Evolutionary conservation across 495 filamentous ascomycete species (phyloP), one percentile per base, ranked within the genome.

Genomic region (Aspergillus steynii): DNA sequence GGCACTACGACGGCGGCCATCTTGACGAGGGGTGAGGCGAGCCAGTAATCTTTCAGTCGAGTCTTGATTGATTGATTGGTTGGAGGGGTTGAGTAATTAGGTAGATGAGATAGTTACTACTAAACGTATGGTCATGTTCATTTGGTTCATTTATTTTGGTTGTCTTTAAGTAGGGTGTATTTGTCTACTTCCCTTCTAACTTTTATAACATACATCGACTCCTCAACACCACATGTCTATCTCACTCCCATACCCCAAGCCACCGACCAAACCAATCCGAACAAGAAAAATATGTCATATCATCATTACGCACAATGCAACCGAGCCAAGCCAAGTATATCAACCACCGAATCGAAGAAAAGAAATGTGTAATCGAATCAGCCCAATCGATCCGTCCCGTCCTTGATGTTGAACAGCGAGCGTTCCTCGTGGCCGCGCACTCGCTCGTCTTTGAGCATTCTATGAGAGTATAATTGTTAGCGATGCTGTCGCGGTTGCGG

Each of bases 401-500:
- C 81, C 65, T 87, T 84, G 51, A 92, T 82, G 61, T 90, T 86
- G 69, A 95, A 93, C 29, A 95, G 88, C 2, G 88, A 85, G 42
- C 81, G 73, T 68, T 84, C 70, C 58, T 83, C 75, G 61, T 87
- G 80, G 6, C 70, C 76, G 53, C 87, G 86, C 47, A 95, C 82
- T 12, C 95, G 83, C 25, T 98, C 93, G 72, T 99, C 95, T 77
- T 91, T 96, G 59, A 99, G 77, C 94, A 98, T 97, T 56, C 89
- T 87, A 42, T 15, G 6, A 14, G 14, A 10, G 9, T 2, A 42
- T 2, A 2, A 12, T 42, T 42, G 12, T 42, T 42, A 42, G 37
- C 14, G 3, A 1, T 4, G 34, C 10, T 37, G 5, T 5, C 5
- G 5, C 5, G 5, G 3, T 32, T 50, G 14, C 20, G 12, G n/a